A percentile compares a stretch with the other conserved stretches of the same genome.
Conservation (phyloP, 768 basidiomycete species). For the Leccinum sublutescens region DNA sequence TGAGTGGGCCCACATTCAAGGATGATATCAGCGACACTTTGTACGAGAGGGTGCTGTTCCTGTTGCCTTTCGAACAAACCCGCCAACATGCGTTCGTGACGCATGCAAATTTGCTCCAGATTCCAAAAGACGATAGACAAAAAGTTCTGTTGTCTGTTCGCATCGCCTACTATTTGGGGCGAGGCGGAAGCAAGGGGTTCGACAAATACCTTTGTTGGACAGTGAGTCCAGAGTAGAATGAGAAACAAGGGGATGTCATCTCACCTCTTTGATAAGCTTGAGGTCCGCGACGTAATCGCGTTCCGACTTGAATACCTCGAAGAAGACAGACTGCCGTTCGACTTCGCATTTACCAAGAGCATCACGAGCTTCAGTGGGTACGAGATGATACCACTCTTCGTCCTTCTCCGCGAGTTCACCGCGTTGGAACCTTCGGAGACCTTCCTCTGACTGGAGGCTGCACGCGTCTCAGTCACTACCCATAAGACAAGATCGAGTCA, state of each 20-base stretch:
- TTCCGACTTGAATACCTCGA: constrained; percentile 89
- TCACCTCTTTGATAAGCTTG: constrained; percentile 63
- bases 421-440: constrained; percentile 62
- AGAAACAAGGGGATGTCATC: neutral
- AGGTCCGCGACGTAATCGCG: constrained; percentile 85
- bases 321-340: constrained; percentile 80
- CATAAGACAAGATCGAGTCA: constrained; percentile 6
- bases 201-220: constrained; percentile 61
- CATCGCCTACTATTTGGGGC: constrained; percentile 61
- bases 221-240: constrained; percentile 3
- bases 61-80: constrained; percentile 77
- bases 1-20: constrained; percentile 58
- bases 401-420: constrained; percentile 65
- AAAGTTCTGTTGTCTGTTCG: constrained; percentile 58
- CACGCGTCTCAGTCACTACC: constrained; percentile 11
- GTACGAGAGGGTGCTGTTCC: constrained; percentile 82
- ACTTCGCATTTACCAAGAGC: constrained; percentile 76
- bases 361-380: constrained; percentile 67
- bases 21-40: constrained; percentile 82
- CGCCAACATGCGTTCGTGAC: constrained; percentile 68
- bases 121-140: constrained; percentile 85
- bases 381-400: constrained; percentile 81
- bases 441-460: constrained; percentile 64
- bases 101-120: constrained; percentile 58
- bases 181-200: constrained; percentile 56